Evolutionary conservation across 2,329 filamentous ascomycete genomes (phyloP).

Genomic region (Aspergillus phoenicis): DNA sequence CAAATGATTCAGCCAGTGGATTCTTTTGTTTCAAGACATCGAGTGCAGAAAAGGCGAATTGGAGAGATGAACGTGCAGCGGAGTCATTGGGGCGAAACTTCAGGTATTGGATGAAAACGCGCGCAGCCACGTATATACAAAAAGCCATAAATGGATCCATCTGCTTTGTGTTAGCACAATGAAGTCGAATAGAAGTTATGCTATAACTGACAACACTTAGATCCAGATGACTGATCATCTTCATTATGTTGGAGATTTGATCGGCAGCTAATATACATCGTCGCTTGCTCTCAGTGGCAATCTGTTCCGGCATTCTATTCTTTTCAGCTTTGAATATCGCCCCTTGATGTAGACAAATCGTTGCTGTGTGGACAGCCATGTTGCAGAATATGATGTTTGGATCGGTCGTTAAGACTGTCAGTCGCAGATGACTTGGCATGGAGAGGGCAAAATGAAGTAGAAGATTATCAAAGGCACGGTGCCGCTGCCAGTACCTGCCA

Average conservation of each 20-base stretch:
- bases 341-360: slow-evolving; percentile 96
- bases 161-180: slow-evolving; percentile 49
- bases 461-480: slow-evolving; percentile 85
- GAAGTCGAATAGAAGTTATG: too few species aligned
- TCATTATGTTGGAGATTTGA: slow-evolving; percentile 93
- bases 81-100: slow-evolving; percentile 86
- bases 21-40: slow-evolving; percentile 84
- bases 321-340: slow-evolving; percentile 97
- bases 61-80: slow-evolving; percentile 76
- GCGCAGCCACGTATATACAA: slow-evolving; percentile 90
- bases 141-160: slow-evolving; percentile 96
- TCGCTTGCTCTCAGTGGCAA: slow-evolving; percentile 87
- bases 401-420: slow-evolving; percentile 73
- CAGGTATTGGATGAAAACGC: slow-evolving; percentile 95
- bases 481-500: slow-evolving; percentile 93
- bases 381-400: slow-evolving; percentile 91
- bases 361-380: slow-evolving; percentile 95
- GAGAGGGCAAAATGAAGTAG: slow-evolving; percentile 83
- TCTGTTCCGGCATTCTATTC: slow-evolving; percentile 72
- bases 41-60: slow-evolving; percentile 89
- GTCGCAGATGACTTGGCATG: slow-evolving; percentile 76
- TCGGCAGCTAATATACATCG: slow-evolving; percentile 91
- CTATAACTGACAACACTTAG: slow-evolving; percentile 68
- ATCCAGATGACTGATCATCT: slow-evolving; percentile 89
- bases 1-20: slow-evolving; percentile 88